A percentile compares a stretch with the other conserved stretches of the same genome.
Evolutionary conservation across 2,329 filamentous ascomycete species (phyloP).

Genomic region (Setomelanomma holmii): DNA sequence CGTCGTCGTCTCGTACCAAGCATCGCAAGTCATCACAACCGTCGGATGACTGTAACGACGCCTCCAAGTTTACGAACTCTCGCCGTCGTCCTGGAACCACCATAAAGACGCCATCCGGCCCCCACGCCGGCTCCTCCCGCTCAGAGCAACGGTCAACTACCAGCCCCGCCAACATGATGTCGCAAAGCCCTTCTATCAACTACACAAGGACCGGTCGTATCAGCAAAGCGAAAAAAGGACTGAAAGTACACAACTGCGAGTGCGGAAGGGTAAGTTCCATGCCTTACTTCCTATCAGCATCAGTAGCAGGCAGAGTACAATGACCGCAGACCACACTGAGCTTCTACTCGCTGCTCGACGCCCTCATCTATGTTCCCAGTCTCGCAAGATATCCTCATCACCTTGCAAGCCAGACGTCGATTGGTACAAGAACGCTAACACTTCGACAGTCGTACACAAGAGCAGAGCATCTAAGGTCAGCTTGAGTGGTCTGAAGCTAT

Average conservation of each 20-base stretch:
- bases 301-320: too few species aligned
- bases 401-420: too few species aligned
- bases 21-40: slow-evolving; percentile 32
- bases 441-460: slow-evolving; percentile 54
- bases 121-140: slow-evolving; percentile 38
- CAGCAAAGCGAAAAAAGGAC: slow-evolving; percentile 57
- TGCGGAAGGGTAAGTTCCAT: slow-evolving; percentile 54
- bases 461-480: slow-evolving; percentile 55
- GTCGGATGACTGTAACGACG: slow-evolving; percentile 34
- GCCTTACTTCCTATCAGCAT: too few species aligned
- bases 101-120: slow-evolving; percentile 29
- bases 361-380: too few species aligned
- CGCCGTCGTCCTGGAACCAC: slow-evolving; percentile 36
- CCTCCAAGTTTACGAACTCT: slow-evolving; percentile 29
- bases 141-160: slow-evolving; percentile 37
- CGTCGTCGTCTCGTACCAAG: slow-evolving; percentile 19
- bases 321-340: too few species aligned
- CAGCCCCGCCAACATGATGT: slow-evolving; percentile 41
- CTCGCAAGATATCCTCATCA: too few species aligned
- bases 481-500: neutral
- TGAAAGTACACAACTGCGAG: slow-evolving; percentile 56
- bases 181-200: slow-evolving; percentile 40
- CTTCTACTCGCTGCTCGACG: too few species aligned
- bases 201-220: slow-evolving; percentile 57
- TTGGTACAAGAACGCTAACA: too few species aligned